Conservation (phyloP, 129 eudicot species). For the Smallanthus sonchifolius region DNA sequence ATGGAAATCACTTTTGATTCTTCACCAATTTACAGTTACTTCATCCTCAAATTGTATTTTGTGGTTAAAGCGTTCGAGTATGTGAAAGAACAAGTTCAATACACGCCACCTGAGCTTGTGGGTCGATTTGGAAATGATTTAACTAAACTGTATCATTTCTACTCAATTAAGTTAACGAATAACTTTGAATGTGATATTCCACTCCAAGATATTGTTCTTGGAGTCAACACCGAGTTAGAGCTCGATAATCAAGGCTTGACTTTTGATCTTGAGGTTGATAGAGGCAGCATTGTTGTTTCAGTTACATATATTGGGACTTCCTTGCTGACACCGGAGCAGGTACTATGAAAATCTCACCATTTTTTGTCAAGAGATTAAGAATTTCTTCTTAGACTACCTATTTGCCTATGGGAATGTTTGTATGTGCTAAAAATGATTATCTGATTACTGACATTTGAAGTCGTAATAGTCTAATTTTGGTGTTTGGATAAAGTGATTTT, state of each 20-base stretch:
- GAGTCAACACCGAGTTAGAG: conserved; percentile 35
- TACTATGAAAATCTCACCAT: conserved; percentile 6
- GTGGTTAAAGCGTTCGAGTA: conserved; percentile 34
- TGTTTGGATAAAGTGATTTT: not conserved
- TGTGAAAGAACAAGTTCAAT: conserved; percentile 38
- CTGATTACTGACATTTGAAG: not conserved
- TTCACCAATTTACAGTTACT: too few relatives aligned
- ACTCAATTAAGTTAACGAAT: conserved; percentile 36
- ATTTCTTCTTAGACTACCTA: not conserved
- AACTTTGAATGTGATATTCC: conserved; percentile 33
- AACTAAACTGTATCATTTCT: conserved; percentile 39
- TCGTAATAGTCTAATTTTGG: not conserved
- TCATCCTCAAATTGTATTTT: not conserved
- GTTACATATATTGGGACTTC: conserved; percentile 31
- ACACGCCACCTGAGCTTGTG: conserved; percentile 52
- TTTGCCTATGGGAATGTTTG: not conserved
- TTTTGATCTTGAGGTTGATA: conserved; percentile 48
- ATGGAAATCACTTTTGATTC: too few relatives aligned
- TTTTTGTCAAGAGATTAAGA: not conserved
- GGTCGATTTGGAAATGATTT: conserved; percentile 23
- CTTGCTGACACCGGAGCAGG: conserved; percentile 43
- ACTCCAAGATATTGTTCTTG: conserved; percentile 44
- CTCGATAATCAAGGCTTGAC: conserved; percentile 27
- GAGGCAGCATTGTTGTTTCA: conserved; percentile 35
- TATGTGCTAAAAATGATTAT: not conserved